A percentile compares a stretch with the other conserved stretches of the same genome.
Conservation (phyloP, 805 yeast species). For the Lipomyces spencermartinsiae region DNA sequence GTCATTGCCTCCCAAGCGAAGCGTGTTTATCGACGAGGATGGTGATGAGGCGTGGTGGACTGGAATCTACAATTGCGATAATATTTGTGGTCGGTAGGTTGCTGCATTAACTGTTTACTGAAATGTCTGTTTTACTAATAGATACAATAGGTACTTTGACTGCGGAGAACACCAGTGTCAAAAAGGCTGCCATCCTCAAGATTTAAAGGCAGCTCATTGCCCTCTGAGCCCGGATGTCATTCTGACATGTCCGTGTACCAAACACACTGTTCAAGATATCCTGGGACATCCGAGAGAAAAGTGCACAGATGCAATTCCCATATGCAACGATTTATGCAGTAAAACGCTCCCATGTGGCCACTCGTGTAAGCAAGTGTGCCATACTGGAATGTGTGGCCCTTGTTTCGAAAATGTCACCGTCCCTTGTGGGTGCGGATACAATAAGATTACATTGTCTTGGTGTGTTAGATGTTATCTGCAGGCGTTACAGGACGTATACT, state of each 20-base stretch:
- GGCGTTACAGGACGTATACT: neutral
- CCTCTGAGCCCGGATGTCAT: conserved; percentile 65
- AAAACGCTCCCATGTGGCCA: conserved; percentile 75
- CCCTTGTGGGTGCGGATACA: conserved; percentile 68
- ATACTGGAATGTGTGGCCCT: conserved; percentile 74
- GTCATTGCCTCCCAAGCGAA: conserved; percentile 18
- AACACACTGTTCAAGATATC: conserved; percentile 54
- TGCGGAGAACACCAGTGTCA: conserved; percentile 69
- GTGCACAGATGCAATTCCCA: conserved; percentile 82
- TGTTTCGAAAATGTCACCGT: conserved; percentile 62
- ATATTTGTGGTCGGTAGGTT: conserved; percentile 47
- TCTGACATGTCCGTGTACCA: conserved; percentile 83
- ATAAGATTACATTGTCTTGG: conserved; percentile 34
- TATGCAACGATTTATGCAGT: conserved; percentile 70
- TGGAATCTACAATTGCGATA: conserved; percentile 60
- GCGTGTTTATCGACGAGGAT: conserved; percentile 39
- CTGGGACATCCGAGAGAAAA: conserved; percentile 51
- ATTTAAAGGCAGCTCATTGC: conserved; percentile 55
- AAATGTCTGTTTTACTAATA: neutral
- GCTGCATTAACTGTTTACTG: conserved; percentile 33
- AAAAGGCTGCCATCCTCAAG: conserved; percentile 60
- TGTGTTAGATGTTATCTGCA: conserved; percentile 8
- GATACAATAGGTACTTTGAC: conserved; percentile 50
- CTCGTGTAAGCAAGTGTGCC: conserved; percentile 71
- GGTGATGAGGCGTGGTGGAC: conserved; percentile 49